Percentiles rank a stretch among this genome's conserved stretches.
These are phyloP conservation scores for Tulasnella calospora DNA, from an alignment of 768 basidiomycete genomes.

Conservation along the genomic window DNA sequence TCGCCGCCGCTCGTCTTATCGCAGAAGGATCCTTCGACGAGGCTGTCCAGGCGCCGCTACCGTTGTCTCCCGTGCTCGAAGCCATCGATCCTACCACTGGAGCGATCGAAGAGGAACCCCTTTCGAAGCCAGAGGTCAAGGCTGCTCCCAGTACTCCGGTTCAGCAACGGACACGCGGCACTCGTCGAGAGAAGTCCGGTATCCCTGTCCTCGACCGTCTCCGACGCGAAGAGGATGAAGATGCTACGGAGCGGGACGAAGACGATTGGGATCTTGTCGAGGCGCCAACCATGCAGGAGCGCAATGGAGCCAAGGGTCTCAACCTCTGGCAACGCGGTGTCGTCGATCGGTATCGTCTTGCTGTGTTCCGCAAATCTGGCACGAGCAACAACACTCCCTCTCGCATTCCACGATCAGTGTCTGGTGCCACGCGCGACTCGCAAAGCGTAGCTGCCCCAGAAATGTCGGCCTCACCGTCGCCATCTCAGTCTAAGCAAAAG, in stretches of 20 bases:
- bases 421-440: conserved; percentile 44
- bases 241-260: conserved; percentile 51
- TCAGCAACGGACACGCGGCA: neutral
- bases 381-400: conserved; percentile 35
- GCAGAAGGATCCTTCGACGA: conserved; percentile 4
- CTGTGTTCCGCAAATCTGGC: conserved; percentile 67
- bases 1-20: neutral
- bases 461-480: conserved; percentile 44
- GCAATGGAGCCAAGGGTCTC: conserved; percentile 71
- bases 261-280: conserved; percentile 93
- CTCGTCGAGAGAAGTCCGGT: conserved; percentile 74
- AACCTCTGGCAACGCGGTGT: conserved; percentile 89
- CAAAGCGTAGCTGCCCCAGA: conserved; percentile 29
- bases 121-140: conserved; percentile 29
- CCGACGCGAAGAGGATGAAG: conserved; percentile 47
- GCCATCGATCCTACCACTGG: neutral
- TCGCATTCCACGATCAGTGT: conserved; percentile 44
- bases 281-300: conserved; percentile 68
- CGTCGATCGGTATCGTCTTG: conserved; percentile 78
- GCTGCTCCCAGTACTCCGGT: conserved; percentile 36
- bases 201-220: conserved; percentile 73
- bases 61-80: conserved; percentile 20
- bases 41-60: neutral
- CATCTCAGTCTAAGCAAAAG: conserved; percentile 48
- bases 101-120: neutral